A percentile compares a stretch with the other conserved stretches of the same genome.
These are phyloP conservation scores for Chamaecrista fasciculata DNA, from an alignment of 306 rosid genomes.

Conservation along the genomic window DNA sequence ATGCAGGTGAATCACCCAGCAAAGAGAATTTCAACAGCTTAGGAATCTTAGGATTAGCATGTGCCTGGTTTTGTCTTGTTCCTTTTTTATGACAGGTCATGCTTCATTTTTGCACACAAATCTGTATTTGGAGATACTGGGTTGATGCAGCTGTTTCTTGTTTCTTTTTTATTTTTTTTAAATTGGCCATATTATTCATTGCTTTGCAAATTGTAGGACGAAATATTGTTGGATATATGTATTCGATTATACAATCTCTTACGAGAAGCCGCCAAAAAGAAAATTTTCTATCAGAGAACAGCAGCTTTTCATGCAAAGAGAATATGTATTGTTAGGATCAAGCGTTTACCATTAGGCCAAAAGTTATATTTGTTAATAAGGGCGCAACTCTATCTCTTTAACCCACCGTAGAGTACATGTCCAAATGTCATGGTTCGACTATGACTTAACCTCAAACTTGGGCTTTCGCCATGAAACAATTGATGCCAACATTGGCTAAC, in stretches of 20 bases:
- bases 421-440: too few relatives aligned
- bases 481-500: too few relatives aligned
- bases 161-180: not conserved
- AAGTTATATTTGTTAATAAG: too few relatives aligned
- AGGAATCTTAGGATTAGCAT: constrained; percentile 39
- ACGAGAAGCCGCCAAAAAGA: constrained; percentile 14
- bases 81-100: constrained; percentile 36
- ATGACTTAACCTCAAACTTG: too few relatives aligned
- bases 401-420: too few relatives aligned
- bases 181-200: constrained; percentile 4
- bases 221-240: constrained; percentile 20
- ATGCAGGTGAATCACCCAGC: constrained; percentile 60
- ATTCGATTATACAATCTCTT: not conserved
- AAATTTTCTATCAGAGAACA: constrained; percentile 9
- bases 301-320: constrained; percentile 12
- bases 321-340: not conserved
- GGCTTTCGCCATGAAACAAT: too few relatives aligned
- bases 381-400: too few relatives aligned
- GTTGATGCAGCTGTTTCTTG: constrained; percentile 29
- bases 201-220: constrained; percentile 32
- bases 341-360: too few relatives aligned
- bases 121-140: constrained; percentile 20
- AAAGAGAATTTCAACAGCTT: constrained; percentile 28
- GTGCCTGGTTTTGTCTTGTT: constrained; percentile 42
- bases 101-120: not conserved